Evolutionary conservation across 106 monocot genomes (phyloP).

Genomic region (Chionographis japonica): DNA sequence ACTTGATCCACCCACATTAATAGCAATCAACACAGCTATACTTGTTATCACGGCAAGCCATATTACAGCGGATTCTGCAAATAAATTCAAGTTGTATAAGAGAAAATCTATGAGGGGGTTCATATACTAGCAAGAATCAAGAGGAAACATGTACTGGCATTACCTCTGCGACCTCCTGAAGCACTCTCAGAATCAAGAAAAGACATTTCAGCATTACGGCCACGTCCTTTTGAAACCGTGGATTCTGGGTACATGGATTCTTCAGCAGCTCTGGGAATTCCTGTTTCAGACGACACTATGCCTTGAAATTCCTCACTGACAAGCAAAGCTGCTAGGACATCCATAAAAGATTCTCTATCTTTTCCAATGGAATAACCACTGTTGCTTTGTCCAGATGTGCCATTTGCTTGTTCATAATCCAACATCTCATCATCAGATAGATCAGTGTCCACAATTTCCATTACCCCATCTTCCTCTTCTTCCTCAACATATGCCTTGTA

Average conservation of each 20-base stretch:
- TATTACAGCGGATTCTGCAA: constrained; percentile 58
- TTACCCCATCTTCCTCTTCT: constrained; percentile 48
- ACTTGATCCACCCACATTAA: constrained; percentile 61
- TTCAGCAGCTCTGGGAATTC: constrained; percentile 26
- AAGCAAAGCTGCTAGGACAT: constrained; percentile 74
- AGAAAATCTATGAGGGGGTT: not conserved
- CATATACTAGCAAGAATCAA: not conserved
- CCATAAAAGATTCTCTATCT: constrained; percentile 85
- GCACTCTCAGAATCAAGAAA: constrained; percentile 23
- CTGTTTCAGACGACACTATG: constrained; percentile 81
- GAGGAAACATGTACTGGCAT: not conserved
- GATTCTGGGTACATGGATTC: constrained; percentile 20
- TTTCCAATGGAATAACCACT: constrained; percentile 11
- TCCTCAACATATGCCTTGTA: constrained; percentile 77
- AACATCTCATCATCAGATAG: constrained; percentile 51
- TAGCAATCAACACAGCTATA: constrained; percentile 64
- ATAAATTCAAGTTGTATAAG: not conserved
- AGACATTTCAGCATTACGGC: constrained; percentile 23
- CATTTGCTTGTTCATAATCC: constrained; percentile 14
- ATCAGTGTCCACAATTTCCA: constrained; percentile 41
- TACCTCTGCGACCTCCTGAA: constrained; percentile 33
- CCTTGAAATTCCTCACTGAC: constrained; percentile 98
- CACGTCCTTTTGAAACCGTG: constrained; percentile 12
- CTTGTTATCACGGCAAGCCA: constrained; percentile 82
- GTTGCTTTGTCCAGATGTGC: constrained; percentile 16